These are phyloP conservation scores for Vanilla planifolia DNA, from an alignment of 106 monocot genomes.

Conservation along the genomic window DNA sequence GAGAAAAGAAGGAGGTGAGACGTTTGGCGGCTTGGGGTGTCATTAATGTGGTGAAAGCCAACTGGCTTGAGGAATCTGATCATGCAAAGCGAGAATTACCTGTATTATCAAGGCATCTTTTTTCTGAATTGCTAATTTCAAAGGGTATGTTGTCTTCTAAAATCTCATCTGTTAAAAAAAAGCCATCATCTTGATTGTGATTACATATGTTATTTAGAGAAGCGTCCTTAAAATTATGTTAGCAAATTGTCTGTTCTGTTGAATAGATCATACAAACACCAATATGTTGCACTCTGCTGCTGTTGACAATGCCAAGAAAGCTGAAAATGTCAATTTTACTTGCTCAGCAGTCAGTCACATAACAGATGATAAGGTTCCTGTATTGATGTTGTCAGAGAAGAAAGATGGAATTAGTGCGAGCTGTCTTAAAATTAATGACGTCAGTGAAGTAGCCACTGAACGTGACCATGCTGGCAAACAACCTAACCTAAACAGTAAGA, in stretches of 20 bases:
- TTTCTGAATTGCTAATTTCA: slow-evolving; percentile 45
- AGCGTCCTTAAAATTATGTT: neutral
- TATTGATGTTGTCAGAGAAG: slow-evolving; percentile 14
- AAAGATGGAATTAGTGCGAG: slow-evolving; percentile 25
- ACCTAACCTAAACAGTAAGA: slow-evolving; percentile 8
- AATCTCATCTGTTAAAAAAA: neutral
- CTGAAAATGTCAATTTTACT: slow-evolving; percentile 16
- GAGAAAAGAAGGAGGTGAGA: slow-evolving; percentile 90
- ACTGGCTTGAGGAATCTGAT: slow-evolving; percentile 92
- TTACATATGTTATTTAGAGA: neutral
- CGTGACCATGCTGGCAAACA: slow-evolving; percentile 12
- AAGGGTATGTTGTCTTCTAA: slow-evolving; percentile 44
- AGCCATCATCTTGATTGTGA: neutral
- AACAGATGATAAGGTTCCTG: slow-evolving; percentile 13
- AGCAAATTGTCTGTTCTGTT: neutral
- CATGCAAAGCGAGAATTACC: slow-evolving; percentile 69
- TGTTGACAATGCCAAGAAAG: slow-evolving; percentile 20
- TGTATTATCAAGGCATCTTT: slow-evolving; percentile 47
- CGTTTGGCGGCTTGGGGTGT: slow-evolving; percentile 73
- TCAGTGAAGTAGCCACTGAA: slow-evolving; percentile 21
- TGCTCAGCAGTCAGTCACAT: slow-evolving; percentile 11
- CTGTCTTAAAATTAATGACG: slow-evolving; percentile 5
- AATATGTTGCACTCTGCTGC: slow-evolving; percentile 19
- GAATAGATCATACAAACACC: slow-evolving; percentile 21
- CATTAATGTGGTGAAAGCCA: slow-evolving; percentile 63